Percentiles rank a stretch among this genome's conserved stretches.
Evolutionary conservation across 352 stramenopile genomes (phyloP).

Genomic region (Globisporangium paddicum): DNA sequence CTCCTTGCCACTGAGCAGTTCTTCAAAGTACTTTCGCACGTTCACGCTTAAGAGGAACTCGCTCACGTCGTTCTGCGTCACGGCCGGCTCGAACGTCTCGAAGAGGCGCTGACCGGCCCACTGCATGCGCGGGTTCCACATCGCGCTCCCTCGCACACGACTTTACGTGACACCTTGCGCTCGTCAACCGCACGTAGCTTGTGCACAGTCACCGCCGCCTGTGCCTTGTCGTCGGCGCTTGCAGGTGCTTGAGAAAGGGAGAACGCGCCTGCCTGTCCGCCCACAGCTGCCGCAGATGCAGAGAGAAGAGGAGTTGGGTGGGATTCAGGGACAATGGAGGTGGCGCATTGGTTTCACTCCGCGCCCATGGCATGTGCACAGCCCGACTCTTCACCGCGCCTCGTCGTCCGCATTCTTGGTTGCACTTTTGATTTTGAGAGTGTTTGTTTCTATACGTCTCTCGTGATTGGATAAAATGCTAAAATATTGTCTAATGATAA

Average conservation of each 20-base stretch:
- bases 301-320: constrained; percentile 3
- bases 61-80: constrained; percentile 43
- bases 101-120: constrained; percentile 73
- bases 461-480: neutral
- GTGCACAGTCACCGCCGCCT: neutral
- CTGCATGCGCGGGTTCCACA: constrained; percentile 78
- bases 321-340: constrained; percentile 1
- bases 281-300: neutral
- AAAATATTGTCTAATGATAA: too few relatives aligned
- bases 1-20: constrained; percentile 69
- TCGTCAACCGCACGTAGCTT: neutral
- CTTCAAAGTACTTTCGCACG: constrained; percentile 71
- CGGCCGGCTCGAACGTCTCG: constrained; percentile 72
- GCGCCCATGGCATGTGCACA: neutral
- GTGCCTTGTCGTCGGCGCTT: neutral
- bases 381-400: neutral
- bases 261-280: neutral
- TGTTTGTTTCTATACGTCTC: neutral
- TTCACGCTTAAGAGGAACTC: constrained; percentile 53
- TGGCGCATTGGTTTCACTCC: too few relatives aligned
- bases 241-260: constrained; percentile 5
- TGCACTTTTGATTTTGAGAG: neutral
- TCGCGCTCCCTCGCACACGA: constrained; percentile 13
- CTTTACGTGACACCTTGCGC: neutral
- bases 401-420: neutral